Evolutionary conservation across 306 rosid genomes (phyloP), one percentile per base, ranked within the genome.

Genomic region (Pterocarpus santalinus): DNA sequence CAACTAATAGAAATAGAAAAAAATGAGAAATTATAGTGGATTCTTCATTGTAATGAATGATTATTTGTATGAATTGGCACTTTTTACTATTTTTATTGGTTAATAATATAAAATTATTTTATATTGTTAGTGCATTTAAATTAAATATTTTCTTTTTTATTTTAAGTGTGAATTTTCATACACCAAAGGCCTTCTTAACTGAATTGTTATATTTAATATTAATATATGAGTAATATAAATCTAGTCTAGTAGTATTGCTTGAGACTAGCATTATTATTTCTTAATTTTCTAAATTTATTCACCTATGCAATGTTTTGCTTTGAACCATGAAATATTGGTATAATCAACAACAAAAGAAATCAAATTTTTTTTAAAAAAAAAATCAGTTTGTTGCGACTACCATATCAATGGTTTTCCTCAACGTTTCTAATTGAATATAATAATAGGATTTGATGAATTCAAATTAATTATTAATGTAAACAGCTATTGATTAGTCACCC

Each of bases 401-500:
- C 80, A 4, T 17, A 8, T 52, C 8, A 49, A n/a, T 75, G 15
- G 35, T 36, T 65, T 75, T 58, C 4, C 69, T 69, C 30, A 43
- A 49, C 4, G 38, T 55, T 36, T 67, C 51, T 38, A 38, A 30
- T 22, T 53, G 52, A 32, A 78, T 53, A 28, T 41, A 65, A 81
- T 60, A 66, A 57, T 66, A 67, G 34, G 65, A 15, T 39, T 56
- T 41, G 76, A 15, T 39, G 13, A 73, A 57, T 47, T 49, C 8
- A 33, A 32, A 56, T 30, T 1, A 57, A 65, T 57, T 66, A 58
- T 16, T 46, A 58, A n/a, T 81, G 35, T 67, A 22, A 68, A 75
- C 80, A 83, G 60, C 72, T 73, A 66, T 83, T 72, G 72, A 11
- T 64, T 57, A 78, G 72, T 73, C 61, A 43, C 44, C 51, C 38